phyloP scores from a whole-genome alignment of 768 basidiomycete species.

The Mycena metata region DNA sequence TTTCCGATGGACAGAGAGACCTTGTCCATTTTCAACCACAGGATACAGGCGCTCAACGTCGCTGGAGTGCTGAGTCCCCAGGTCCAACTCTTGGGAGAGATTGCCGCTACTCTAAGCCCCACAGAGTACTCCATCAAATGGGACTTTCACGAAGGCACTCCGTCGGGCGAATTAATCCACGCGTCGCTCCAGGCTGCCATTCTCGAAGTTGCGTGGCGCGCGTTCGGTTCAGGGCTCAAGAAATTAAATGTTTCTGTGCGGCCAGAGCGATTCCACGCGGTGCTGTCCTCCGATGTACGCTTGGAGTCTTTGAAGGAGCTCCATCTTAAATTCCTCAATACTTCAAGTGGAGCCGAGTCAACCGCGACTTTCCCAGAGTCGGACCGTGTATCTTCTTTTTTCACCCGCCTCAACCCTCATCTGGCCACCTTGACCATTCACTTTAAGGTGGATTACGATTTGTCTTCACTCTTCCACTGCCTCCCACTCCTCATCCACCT shows the following conservation, averaged over 20 bases:
- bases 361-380: constrained; percentile 20
- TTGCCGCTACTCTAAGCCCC: constrained; percentile 12
- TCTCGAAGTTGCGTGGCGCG: constrained; percentile 17
- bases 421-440: neutral
- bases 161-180: constrained; percentile 25
- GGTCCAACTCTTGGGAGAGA: constrained; percentile 23
- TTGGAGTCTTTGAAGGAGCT: constrained; percentile 19
- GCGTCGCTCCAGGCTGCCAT: constrained; percentile 21
- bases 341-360: constrained; percentile 1
- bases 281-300: constrained; percentile 17
- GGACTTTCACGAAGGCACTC: constrained; percentile 27
- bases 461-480: constrained; percentile 17
- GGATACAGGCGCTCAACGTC: constrained; percentile 4
- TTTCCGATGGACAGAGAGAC: constrained; percentile 25
- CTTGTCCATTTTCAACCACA: constrained; percentile 18
- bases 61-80: constrained; percentile 1
- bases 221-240: constrained; percentile 26
- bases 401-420: constrained; percentile 22
- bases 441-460: neutral
- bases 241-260: constrained; percentile 14
- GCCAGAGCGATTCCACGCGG: constrained; percentile 20
- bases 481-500: constrained; percentile 21
- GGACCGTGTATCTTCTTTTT: constrained; percentile 16
- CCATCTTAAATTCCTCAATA: constrained; percentile 17
- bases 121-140: constrained; percentile 29